Evolutionary conservation across 768 basidiomycete genomes (phyloP), one percentile per base, ranked within the genome.

Genomic region (Trametes cingulata): DNA sequence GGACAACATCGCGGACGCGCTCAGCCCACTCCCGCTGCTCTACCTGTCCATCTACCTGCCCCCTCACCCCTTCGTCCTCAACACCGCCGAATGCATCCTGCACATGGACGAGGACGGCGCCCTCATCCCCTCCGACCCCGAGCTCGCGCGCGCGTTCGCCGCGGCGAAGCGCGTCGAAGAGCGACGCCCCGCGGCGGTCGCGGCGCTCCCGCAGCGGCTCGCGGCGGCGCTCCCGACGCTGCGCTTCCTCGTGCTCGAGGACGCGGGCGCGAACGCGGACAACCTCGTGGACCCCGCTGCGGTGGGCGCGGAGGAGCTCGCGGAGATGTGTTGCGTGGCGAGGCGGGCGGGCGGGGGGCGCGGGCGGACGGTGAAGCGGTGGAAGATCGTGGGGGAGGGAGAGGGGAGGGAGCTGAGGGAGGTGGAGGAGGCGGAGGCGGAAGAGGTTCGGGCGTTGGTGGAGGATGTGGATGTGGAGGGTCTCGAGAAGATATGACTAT

Each of bases 261-360:
- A 53, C 35, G 27, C 15, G 14, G 52, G 51, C 5, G 10, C 27
- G 3, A 51, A 37, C 41, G 14, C 22, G 15, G 13, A 9, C 33
- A 35, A 29, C 7, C n/a, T 6, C 42, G 33, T 12, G 17, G 24
- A 13, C 19, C 6, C 36, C 36, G 45, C 15, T 7, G 45, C 37
- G 17, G 9, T 4, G 6, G 17, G 13, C 24, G 20, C 20, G 2
- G 25, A 27, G 17, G 35, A 24, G 3, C 14, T 20, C 27, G 29
- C 7, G 19, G 19, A 19, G 8, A 22, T 39, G 19, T 12, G 20
- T 6, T n/a, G 39, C 5, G 52, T 13, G 52, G 15, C 36, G 7
- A 25, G 13, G 25, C 27, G 19, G 12, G 56, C 50, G 13, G 50
- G 56, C 48, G 56, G 51, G 40, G 48, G 43, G 40, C 46, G 50